phyloP scores from a whole-genome alignment of 78 protist genomes.

The Creolimax fragrantissima region DNA sequence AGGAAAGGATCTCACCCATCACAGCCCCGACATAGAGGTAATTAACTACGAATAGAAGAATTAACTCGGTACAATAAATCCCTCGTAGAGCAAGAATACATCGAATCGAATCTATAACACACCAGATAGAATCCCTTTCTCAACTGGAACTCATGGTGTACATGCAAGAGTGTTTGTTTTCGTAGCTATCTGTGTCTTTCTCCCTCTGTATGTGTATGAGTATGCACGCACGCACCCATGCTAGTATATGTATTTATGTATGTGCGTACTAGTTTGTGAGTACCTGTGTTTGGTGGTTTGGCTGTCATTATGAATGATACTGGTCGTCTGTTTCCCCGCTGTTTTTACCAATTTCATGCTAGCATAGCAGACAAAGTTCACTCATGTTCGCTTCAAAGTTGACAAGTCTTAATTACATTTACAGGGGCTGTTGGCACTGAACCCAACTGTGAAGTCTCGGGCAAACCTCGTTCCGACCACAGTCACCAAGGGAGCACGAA shows the following conservation, averaged over 20 bases:
- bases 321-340: neutral
- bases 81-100: neutral
- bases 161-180: neutral
- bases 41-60: neutral
- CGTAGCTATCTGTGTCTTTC: neutral
- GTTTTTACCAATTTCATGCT: neutral
- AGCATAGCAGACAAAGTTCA: neutral
- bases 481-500: neutral
- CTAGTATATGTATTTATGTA: neutral
- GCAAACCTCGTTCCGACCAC: constrained; percentile 33
- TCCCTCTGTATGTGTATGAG: neutral
- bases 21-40: neutral
- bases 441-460: constrained; percentile 6
- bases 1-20: neutral
- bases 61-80: neutral
- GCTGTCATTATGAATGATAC: neutral
- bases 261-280: neutral
- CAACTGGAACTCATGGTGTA: too few species aligned
- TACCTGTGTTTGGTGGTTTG: neutral
- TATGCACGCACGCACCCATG: neutral
- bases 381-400: neutral
- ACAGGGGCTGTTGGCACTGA: constrained; percentile 29
- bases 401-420: neutral
- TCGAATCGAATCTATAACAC: neutral
- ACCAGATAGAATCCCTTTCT: neutral